Percentiles rank a stretch among this genome's conserved stretches.
These are phyloP conservation scores for Mucor racemosus DNA, from an alignment of 371 early-diverging fungal genomes.

Conservation along the genomic window DNA sequence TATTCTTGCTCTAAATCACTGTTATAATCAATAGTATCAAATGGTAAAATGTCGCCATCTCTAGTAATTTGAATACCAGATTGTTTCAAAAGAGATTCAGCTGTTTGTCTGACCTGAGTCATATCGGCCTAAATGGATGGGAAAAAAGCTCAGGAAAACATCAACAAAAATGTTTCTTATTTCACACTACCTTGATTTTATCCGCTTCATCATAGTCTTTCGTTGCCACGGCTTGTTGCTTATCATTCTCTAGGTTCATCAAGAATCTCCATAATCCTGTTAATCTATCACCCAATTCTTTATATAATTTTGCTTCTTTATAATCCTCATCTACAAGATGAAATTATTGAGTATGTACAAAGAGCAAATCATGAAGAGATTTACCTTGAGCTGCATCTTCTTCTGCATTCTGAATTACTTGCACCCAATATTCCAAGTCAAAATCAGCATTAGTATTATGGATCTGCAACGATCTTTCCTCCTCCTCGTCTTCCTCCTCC, in stretches of 20 bases:
- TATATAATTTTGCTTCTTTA: slow-evolving; percentile 62
- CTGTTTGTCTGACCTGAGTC: slow-evolving; percentile 22
- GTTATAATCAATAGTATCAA: slow-evolving; percentile 8
- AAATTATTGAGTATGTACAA: not conserved
- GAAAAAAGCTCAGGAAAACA: not conserved
- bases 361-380: not conserved
- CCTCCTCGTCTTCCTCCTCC: slow-evolving; percentile 1
- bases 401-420: slow-evolving; percentile 43
- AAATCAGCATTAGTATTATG: slow-evolving; percentile 21
- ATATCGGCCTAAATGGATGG: slow-evolving; percentile 26
- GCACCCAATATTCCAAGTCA: slow-evolving; percentile 45
- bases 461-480: slow-evolving; percentile 21
- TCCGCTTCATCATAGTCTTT: slow-evolving; percentile 83
- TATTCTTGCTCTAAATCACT: slow-evolving; percentile 5
- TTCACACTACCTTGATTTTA: slow-evolving; percentile 60
- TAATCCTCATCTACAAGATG: slow-evolving; percentile 52
- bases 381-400: slow-evolving; percentile 48
- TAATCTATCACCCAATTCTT: slow-evolving; percentile 44
- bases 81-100: slow-evolving; percentile 25
- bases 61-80: slow-evolving; percentile 31
- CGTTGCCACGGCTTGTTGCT: slow-evolving; percentile 62
- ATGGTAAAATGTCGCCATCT: slow-evolving; percentile 26
- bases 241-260: slow-evolving; percentile 56
- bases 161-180: not conserved
- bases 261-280: slow-evolving; percentile 55